These are phyloP conservation scores for Tulasnella sp. DNA, from an alignment of 768 basidiomycete species.

Conservation along the genomic window DNA sequence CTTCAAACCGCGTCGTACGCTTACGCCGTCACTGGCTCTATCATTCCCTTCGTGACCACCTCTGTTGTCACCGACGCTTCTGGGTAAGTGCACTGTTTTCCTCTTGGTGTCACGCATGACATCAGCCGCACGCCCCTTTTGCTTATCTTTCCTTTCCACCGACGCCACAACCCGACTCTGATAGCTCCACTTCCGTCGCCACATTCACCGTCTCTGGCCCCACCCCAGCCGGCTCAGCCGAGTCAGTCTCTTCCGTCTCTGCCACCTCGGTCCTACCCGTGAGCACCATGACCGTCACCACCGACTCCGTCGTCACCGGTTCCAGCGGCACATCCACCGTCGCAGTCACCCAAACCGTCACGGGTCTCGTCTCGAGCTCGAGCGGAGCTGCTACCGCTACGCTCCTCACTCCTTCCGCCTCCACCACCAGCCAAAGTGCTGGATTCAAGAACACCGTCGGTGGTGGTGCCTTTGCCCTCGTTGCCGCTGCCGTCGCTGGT, in stretches of 20 bases:
- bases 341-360: background rate
- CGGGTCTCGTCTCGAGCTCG: background rate
- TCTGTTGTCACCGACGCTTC: background rate
- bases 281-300: background rate
- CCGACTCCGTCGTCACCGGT: background rate
- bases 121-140: background rate
- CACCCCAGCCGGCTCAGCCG: background rate
- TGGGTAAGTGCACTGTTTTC: slow-evolving; percentile 3
- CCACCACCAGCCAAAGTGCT: background rate
- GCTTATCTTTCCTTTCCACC: background rate
- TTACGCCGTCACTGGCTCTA: background rate
- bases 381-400: background rate
- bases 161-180: background rate
- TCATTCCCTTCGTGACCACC: background rate
- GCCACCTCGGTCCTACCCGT: background rate
- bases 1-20: background rate
- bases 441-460: background rate
- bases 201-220: background rate
- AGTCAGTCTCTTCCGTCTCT: background rate
- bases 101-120: no score
- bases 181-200: background rate
- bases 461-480: background rate
- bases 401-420: background rate
- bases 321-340: background rate
- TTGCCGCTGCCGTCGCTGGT: background rate